Conservation (phyloP, 768 basidiomycete species). For the Kwoniella dejecticola region DNA sequence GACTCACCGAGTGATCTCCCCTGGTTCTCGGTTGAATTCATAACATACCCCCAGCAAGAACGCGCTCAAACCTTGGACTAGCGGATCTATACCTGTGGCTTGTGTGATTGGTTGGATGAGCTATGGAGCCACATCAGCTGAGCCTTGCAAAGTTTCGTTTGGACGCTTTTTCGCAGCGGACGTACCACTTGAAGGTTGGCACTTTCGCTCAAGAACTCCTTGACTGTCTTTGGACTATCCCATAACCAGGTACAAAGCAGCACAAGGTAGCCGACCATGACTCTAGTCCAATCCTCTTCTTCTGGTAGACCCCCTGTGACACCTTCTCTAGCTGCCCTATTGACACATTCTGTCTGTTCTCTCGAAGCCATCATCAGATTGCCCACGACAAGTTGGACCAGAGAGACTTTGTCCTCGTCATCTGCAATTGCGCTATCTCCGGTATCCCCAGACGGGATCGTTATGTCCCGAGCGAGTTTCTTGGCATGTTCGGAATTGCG, state of each 20-base stretch:
- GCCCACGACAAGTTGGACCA: constrained; percentile 84
- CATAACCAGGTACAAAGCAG: constrained; percentile 90
- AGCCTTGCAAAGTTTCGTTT: no score
- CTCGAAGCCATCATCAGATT: constrained; percentile 85
- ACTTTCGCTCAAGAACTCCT: constrained; percentile 80
- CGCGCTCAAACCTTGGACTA: constrained; percentile 85
- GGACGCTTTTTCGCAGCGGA: constrained; percentile 43
- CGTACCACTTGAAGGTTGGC: constrained; percentile 87
- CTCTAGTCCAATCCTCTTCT: constrained; percentile 82
- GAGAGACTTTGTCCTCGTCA: constrained; percentile 62
- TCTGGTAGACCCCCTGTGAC: constrained; percentile 61
- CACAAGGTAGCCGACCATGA: constrained; percentile 81
- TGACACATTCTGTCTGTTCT: constrained; percentile 59
- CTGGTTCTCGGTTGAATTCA: constrained; percentile 92
- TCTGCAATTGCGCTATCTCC: constrained; percentile 48
- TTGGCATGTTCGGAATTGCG: constrained; percentile 59
- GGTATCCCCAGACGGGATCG: constrained; percentile 43
- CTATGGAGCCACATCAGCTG: constrained; percentile 58
- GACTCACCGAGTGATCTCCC: constrained; percentile 87
- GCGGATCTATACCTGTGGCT: constrained; percentile 75
- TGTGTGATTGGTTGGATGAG: constrained; percentile 95
- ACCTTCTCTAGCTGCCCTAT: constrained; percentile 64
- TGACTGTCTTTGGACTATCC: constrained; percentile 87
- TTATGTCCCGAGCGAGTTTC: constrained; percentile 56
- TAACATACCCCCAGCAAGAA: constrained; percentile 93